Base-by-base conservation (phyloP, 352 stramenopile species). In the Phytophthora meadii region DNA sequence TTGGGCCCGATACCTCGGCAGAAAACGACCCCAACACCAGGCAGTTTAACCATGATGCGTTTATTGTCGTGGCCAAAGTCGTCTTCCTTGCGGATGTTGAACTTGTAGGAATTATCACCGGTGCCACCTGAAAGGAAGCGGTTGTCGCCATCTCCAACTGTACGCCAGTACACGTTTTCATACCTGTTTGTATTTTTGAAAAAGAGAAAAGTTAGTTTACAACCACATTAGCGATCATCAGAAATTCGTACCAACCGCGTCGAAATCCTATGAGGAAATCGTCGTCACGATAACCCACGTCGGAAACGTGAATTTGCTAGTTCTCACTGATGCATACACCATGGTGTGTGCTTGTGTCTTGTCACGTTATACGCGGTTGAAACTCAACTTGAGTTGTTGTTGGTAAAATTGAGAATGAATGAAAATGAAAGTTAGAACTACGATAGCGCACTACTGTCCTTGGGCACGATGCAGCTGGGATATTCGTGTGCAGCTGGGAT, bases 261-360 rank as follows among this genome's bases (percentile, higher is more conserved):
- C 52, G 61, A 47, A 68, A 68, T n/a, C 61, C 51, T 19, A 24
- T 56, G n/a, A 68, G 30, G 50, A 58, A 63, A 15, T 30, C 10
- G 11, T 63, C 52, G 24, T 63, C 51, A n/a, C 8, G 8, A n/a
- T 68, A 68, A 11, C 61, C 61, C 34, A 48, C n/a, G 40, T 63
- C 61, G 4, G 28, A 34, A 34, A 34, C 28, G 28, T 34, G 28
- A 34, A 34, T 34, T 10, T 34, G 28, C 28, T 34, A 0, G 28
- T 34, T 34, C 5, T 34, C 5, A 9, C 28, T 34, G 28, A 34
- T 34, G 28, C 28, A 9, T 1, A 34, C 28, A 10, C 28, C 28
- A 10, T 34, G 28, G 28, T 34, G 28, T 34, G 28, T 34, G 4
- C 6, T 5, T 34, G 28, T 34, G 28, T 22, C n/a, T n/a, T 30